Percentiles rank a stretch among this genome's conserved stretches.
Evolutionary conservation across 108 stramenopile genomes (phyloP).

Genomic region (Cyclotella distinguenda): DNA sequence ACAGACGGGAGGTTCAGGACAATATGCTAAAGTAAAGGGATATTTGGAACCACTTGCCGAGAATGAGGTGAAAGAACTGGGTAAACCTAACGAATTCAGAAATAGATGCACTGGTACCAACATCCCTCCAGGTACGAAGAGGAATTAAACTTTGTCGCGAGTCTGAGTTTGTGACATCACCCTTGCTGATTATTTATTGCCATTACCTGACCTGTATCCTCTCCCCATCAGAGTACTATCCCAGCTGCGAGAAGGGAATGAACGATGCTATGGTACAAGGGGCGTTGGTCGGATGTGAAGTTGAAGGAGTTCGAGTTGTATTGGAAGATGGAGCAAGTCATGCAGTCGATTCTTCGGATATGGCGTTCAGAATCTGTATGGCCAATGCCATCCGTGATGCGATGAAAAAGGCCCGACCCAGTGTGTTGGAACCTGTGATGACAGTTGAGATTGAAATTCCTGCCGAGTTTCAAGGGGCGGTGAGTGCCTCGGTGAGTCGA

Average conservation of each 20-base stretch:
- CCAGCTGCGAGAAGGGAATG: constrained; percentile 95
- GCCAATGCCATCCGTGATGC: constrained; percentile 91
- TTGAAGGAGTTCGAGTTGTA: constrained; percentile 91
- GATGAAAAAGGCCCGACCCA: constrained; percentile 83
- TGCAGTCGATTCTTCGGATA: constrained; percentile 96
- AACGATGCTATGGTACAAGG: constrained; percentile 91
- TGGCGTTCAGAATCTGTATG: constrained; percentile 97
- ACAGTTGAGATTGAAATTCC: constrained; percentile 91
- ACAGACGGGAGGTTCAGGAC: constrained; percentile 97
- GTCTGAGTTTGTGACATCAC: too few species aligned
- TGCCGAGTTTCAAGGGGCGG: constrained; percentile 95
- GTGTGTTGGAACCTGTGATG: constrained; percentile 96
- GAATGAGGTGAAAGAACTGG: constrained; percentile 76
- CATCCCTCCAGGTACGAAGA: too few species aligned
- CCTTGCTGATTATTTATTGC: too few species aligned
- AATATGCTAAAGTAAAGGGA: constrained; percentile 96
- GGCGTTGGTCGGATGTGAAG: constrained; percentile 89
- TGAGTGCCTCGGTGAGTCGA: constrained; percentile 92
- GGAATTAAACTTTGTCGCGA: too few species aligned
- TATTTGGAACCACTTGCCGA: constrained; percentile 94
- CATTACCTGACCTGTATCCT: too few species aligned
- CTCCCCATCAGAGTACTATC: constrained; percentile 95
- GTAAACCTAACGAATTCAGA: constrained; percentile 80
- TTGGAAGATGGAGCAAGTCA: constrained; percentile 94
- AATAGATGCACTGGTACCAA: constrained; percentile 94